These are phyloP conservation scores for Russula emetica DNA, from an alignment of 768 basidiomycete species.

Conservation along the genomic window DNA sequence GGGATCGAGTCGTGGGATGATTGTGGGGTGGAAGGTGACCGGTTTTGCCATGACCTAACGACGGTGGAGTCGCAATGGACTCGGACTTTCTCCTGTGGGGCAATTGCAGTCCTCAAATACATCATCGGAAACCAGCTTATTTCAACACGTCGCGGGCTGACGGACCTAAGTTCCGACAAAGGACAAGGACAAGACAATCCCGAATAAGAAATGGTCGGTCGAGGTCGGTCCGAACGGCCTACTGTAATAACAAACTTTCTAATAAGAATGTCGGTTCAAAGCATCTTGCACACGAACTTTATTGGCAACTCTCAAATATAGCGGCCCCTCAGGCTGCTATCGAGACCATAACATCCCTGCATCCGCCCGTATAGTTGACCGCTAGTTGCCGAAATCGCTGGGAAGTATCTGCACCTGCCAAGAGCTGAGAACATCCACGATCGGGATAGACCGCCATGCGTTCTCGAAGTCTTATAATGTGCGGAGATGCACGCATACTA, in stretches of 20 bases:
- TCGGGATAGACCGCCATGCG: conserved; percentile 67
- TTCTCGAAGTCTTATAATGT: conserved; percentile 69
- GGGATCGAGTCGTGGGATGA: conserved; percentile 55
- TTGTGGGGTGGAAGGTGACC: conserved; percentile 60
- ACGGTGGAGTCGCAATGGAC: conserved; percentile 1
- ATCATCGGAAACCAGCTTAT: not conserved
- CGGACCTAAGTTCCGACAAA: conserved; percentile 3
- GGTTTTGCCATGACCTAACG: conserved; percentile 25
- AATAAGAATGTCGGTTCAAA: conserved; percentile 2
- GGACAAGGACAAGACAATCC: not conserved
- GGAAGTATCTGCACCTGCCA: conserved; percentile 43
- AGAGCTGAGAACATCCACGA: conserved; percentile 66
- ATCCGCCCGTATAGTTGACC: conserved; percentile 36
- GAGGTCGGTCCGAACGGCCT: conserved; percentile 8
- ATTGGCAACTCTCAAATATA: conserved; percentile 11
- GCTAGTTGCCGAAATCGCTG: conserved; percentile 53
- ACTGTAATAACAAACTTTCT: not conserved
- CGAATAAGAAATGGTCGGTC: not conserved
- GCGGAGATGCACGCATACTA: conserved; percentile 56
- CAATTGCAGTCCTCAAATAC: conserved; percentile 15
- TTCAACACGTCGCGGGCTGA: not conserved
- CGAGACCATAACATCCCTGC: conserved; percentile 46
- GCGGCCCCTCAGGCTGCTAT: conserved; percentile 29
- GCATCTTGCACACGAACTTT: not conserved
- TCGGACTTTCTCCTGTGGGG: conserved; percentile 1